Percentiles rank a stretch among this genome's conserved stretches.
These are phyloP conservation scores for Coniosporium tulheliwenetii DNA, from an alignment of 2,329 filamentous ascomycete genomes.

Conservation along the genomic window DNA sequence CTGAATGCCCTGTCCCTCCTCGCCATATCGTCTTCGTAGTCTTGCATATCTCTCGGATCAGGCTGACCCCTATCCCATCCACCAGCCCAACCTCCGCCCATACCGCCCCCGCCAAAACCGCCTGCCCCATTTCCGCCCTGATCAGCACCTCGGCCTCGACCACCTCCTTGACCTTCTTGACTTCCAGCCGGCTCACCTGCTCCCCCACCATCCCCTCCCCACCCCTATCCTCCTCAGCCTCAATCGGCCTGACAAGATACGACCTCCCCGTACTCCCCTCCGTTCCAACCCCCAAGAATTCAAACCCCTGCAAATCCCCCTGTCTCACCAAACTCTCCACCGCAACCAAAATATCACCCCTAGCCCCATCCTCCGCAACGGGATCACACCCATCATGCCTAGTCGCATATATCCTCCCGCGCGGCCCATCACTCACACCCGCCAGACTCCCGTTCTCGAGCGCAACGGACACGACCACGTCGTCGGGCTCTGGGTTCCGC, in stretches of 20 bases:
- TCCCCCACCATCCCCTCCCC: background rate
- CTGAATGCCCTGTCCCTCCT: no score
- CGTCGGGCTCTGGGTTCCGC: background rate
- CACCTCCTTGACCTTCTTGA: no score
- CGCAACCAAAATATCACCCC: conserved; percentile 3
- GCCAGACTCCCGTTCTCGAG: background rate
- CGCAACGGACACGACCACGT: background rate
- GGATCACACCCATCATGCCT: background rate
- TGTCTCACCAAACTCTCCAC: conserved; percentile 1
- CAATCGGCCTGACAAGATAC: conserved; percentile 1
- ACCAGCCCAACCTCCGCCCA: no score
- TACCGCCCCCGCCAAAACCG: no score
- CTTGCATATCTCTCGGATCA: no score
- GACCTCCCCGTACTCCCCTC: conserved; percentile 1
- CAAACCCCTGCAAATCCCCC: conserved; percentile 1
- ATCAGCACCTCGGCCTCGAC: no score
- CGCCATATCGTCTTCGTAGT: no score
- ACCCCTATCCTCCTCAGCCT: background rate
- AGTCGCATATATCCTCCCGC: conserved; percentile 2
- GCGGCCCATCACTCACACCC: conserved; percentile 1
- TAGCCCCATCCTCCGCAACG: background rate
- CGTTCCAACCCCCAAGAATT: conserved; percentile 2
- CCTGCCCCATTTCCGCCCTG: no score
- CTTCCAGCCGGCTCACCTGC: no score
- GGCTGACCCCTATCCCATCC: no score